A percentile compares a stretch with the other conserved stretches of the same genome.
These are phyloP conservation scores for Candida coquimbonensis DNA, from an alignment of 805 yeast genomes.

Conservation along the genomic window DNA sequence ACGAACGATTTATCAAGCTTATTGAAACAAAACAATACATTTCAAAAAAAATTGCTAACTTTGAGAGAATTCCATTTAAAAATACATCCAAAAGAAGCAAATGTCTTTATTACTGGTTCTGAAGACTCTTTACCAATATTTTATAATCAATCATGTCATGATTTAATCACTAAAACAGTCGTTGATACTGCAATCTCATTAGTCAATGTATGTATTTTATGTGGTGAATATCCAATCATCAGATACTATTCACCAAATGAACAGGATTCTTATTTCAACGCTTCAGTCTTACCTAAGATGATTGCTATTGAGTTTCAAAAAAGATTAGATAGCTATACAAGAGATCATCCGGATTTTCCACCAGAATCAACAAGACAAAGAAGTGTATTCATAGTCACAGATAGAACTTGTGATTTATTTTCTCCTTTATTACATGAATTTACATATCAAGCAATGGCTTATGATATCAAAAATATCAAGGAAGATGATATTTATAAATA, in stretches of 20 bases:
- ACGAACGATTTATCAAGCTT: conserved; percentile 24
- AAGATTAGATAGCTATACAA: conserved; percentile 67
- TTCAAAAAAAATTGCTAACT: conserved; percentile 24
- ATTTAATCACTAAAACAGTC: conserved; percentile 53
- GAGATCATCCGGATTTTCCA: conserved; percentile 60
- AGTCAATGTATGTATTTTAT: conserved; percentile 63
- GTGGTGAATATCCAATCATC: conserved; percentile 86
- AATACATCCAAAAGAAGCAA: conserved; percentile 60
- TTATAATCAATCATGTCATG: conserved; percentile 58
- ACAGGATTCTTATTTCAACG: conserved; percentile 40
- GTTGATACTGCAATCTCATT: conserved; percentile 54
- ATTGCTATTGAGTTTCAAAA: conserved; percentile 68
- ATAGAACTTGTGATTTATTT: conserved; percentile 74
- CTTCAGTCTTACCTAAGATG: conserved; percentile 55
- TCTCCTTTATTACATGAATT: conserved; percentile 88
- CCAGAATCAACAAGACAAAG: conserved; percentile 54
- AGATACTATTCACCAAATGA: conserved; percentile 59
- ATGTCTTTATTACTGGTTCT: conserved; percentile 63
- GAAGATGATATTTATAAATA: conserved; percentile 45
- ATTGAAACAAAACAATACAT: conserved; percentile 24
- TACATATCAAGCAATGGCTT: conserved; percentile 86
- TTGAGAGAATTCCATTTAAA: conserved; percentile 40
- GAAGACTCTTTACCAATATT: conserved; percentile 62
- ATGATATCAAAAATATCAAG: conserved; percentile 54
- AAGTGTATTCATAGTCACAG: conserved; percentile 68